phyloP scores from a whole-genome alignment of 768 basidiomycete species.

The Tricholoma furcatifolium region DNA sequence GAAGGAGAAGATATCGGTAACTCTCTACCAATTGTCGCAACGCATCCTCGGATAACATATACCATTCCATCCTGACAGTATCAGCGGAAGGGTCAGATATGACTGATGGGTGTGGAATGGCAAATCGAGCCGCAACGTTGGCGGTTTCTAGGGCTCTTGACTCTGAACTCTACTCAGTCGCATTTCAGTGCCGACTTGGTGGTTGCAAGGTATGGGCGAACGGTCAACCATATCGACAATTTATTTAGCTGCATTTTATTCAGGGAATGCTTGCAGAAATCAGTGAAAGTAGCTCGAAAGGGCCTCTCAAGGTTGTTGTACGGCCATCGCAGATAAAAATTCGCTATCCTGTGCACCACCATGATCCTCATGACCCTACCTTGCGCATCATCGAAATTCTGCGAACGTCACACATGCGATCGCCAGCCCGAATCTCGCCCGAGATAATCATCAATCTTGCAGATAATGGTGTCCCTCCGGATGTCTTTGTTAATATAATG shows the following conservation, averaged over 20 bases:
- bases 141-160: constrained; percentile 31
- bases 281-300: constrained; percentile 13
- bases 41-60: background rate
- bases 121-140: constrained; percentile 36
- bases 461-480: constrained; percentile 57
- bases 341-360: constrained; percentile 28
- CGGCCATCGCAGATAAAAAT: constrained; percentile 49
- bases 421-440: constrained; percentile 45
- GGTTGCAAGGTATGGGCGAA: constrained; percentile 42
- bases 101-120: constrained; percentile 57
- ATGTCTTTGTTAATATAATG: constrained; percentile 38
- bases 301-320: constrained; percentile 25
- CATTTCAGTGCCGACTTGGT: constrained; percentile 48
- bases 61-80: constrained; percentile 18
- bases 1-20: constrained; percentile 49
- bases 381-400: constrained; percentile 54
- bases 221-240: background rate
- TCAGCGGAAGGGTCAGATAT: constrained; percentile 37
- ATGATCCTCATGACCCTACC: constrained; percentile 34
- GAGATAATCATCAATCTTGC: constrained; percentile 65
- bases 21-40: constrained; percentile 11
- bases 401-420: constrained; percentile 43
- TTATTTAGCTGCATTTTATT: background rate
- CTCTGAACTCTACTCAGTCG: constrained; percentile 40
- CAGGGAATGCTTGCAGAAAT: constrained; percentile 33